These are phyloP conservation scores for Penicillium arizonense DNA, from an alignment of 495 filamentous ascomycete genomes.

Conservation along the genomic window DNA sequence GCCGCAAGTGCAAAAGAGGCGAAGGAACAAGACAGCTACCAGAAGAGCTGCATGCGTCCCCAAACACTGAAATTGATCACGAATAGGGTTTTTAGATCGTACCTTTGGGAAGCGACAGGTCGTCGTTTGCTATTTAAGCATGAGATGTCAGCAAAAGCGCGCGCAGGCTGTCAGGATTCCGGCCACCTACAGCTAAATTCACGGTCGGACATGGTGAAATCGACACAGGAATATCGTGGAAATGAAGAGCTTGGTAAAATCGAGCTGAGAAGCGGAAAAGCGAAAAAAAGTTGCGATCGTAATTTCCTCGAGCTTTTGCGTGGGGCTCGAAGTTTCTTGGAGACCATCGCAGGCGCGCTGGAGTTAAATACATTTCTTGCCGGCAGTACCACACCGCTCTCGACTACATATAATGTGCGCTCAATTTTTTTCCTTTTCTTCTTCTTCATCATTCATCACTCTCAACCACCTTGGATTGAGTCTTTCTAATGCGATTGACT, in stretches of 20 bases:
- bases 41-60: neutral
- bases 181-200: constrained; percentile 71
- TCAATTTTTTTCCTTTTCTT: constrained; percentile 5
- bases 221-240: neutral
- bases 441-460: constrained; percentile 8
- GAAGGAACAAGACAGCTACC: neutral
- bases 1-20: neutral
- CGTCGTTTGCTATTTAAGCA: constrained; percentile 67
- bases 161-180: constrained; percentile 17
- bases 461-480: constrained; percentile 11
- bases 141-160: constrained; percentile 21
- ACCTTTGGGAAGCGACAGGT: constrained; percentile 95
- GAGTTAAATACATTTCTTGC: constrained; percentile 22
- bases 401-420: neutral
- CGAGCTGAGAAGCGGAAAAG: neutral
- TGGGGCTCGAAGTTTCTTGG: constrained; percentile 15
- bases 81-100: constrained; percentile 17
- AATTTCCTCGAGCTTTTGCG: constrained; percentile 12
- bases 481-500: constrained; percentile 8
- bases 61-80: neutral
- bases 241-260: constrained; percentile 2
- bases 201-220: constrained; percentile 77
- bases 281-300: neutral
- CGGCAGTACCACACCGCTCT: constrained; percentile 11
- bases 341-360: constrained; percentile 15